Percentiles rank a stretch among this genome's conserved stretches.
phyloP scores from a whole-genome alignment of 345 rosid genomes.

The Theobroma cacao region DNA sequence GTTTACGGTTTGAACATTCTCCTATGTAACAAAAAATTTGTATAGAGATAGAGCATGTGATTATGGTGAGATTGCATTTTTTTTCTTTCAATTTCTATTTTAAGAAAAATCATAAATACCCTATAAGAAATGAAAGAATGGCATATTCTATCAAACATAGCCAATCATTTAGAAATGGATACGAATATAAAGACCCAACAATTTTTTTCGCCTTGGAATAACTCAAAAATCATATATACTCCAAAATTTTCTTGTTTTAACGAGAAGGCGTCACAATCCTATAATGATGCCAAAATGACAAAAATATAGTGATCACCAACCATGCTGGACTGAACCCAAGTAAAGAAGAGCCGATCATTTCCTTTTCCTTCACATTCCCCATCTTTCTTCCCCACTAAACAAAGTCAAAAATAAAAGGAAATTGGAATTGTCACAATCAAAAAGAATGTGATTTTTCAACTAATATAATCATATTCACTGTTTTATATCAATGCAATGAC shows the following conservation, averaged over 20 bases:
- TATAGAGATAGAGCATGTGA: not conserved
- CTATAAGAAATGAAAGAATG: not conserved
- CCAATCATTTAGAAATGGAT: not conserved
- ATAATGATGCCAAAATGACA: not conserved
- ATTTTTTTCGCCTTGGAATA: not conserved
- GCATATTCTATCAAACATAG: not conserved
- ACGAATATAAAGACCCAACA: not conserved
- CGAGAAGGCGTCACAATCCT: not conserved
- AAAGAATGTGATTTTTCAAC: not conserved
- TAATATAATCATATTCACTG: not conserved
- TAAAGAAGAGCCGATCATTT: constrained; percentile 8
- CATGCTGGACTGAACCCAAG: not conserved
- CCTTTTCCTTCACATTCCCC: constrained; percentile 3
- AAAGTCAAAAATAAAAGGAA: constrained; percentile 2
- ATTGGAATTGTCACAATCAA: not conserved
- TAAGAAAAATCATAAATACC: not conserved
- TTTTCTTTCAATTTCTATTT: not conserved
- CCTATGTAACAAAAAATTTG: too few species aligned
- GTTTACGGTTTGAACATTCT: too few species aligned
- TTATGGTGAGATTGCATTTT: not conserved
- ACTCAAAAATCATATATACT: not conserved
- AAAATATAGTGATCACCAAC: not conserved
- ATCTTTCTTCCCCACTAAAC: not conserved
- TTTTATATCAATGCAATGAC: not conserved
- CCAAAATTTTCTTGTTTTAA: not conserved